phyloP scores from a whole-genome alignment of 2,329 filamentous ascomycete species.

The Phaeosphaeria sp. region DNA sequence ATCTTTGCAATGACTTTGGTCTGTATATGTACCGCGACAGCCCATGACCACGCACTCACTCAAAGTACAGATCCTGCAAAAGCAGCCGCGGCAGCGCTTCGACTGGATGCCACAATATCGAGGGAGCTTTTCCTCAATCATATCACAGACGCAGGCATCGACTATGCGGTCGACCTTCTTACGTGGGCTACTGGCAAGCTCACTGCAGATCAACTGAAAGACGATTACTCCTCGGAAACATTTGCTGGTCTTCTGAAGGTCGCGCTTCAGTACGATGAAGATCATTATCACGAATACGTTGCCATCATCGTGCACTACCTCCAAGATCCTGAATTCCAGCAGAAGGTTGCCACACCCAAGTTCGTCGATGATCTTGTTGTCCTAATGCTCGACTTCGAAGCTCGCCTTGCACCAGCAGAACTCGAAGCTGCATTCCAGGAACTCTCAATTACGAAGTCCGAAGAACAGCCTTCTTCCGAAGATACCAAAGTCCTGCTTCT shows the following conservation, averaged over 20 bases:
- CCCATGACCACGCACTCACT: constrained; percentile 18
- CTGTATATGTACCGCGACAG: constrained; percentile 4
- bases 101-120: constrained; percentile 41
- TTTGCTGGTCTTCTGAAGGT: constrained; percentile 38
- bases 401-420: constrained; percentile 34
- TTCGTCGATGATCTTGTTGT: constrained; percentile 36
- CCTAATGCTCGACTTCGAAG: constrained; percentile 41
- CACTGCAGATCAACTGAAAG: constrained; percentile 40
- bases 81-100: constrained; percentile 39
- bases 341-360: constrained; percentile 38
- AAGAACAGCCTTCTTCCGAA: constrained; percentile 30
- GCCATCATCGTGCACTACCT: constrained; percentile 44
- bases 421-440: constrained; percentile 35
- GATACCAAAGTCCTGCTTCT: constrained; percentile 35
- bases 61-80: constrained; percentile 41
- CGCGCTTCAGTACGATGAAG: constrained; percentile 39
- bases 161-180: constrained; percentile 45
- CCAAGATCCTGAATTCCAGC: constrained; percentile 44
- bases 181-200: constrained; percentile 46
- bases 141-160: constrained; percentile 39
- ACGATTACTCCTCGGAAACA: constrained; percentile 35
- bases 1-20: constrained; percentile 53
- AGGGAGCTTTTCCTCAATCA: constrained; percentile 29
- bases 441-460: constrained; percentile 32
- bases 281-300: constrained; percentile 43